These are phyloP conservation scores for Thermothielavioides terrestris DNA, from an alignment of 495 filamentous ascomycete genomes.

Conservation along the genomic window DNA sequence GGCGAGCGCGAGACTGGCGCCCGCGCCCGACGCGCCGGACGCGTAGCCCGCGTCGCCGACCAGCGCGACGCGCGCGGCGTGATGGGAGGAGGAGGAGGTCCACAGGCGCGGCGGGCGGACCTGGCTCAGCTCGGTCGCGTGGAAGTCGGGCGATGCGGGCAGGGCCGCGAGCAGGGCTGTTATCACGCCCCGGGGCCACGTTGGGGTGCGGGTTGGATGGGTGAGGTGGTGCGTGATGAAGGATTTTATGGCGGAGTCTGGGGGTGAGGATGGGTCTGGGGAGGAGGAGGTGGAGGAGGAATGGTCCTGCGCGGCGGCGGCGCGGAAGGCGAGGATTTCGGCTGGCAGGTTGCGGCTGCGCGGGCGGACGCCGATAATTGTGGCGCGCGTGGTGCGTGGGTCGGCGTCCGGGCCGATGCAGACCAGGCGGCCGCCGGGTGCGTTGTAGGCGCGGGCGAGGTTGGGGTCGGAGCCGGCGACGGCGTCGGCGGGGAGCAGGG, in stretches of 20 bases:
- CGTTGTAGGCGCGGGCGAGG: neutral
- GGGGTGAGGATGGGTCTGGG: too few relatives aligned
- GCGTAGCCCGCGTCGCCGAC: neutral
- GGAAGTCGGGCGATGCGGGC: too few relatives aligned
- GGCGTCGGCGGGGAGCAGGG: neutral
- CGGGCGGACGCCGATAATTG: neutral
- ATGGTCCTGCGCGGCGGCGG: too few relatives aligned
- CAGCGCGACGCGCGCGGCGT: neutral
- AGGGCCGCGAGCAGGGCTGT: too few relatives aligned
- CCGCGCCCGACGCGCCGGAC: neutral
- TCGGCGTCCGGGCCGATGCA: neutral
- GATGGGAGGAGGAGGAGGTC: neutral
- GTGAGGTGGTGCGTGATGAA: neutral
- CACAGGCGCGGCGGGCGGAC: too few relatives aligned
- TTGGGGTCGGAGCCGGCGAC: too few relatives aligned
- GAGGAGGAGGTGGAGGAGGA: neutral
- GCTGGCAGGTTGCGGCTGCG: neutral
- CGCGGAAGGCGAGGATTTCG: too few relatives aligned
- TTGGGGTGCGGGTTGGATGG: neutral
- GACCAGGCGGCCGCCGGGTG: neutral
- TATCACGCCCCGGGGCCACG: too few relatives aligned
- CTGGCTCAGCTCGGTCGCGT: neutral
- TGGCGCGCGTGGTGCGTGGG: neutral
- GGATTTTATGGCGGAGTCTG: neutral
- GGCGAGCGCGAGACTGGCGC: neutral